Percentiles rank a stretch among this genome's conserved stretches.
Conservation (phyloP, 495 filamentous ascomycete genomes). For the Aspergillus diversus region DNA sequence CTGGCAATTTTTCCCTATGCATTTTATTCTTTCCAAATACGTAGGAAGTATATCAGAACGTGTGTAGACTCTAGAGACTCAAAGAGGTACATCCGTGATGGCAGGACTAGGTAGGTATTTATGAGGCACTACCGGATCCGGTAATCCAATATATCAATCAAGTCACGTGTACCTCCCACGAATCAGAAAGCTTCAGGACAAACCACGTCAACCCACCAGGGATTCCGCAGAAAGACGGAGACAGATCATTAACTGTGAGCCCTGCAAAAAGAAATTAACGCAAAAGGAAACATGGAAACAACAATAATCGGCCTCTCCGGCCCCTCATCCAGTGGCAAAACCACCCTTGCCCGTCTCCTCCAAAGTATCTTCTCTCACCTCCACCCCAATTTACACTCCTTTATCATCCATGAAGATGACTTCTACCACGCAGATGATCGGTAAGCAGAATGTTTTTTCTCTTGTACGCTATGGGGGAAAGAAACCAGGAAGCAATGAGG, state of each 20-base stretch:
- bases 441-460: slow-evolving; percentile 36
- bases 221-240: not conserved
- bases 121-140: slow-evolving; percentile 13
- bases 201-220: not conserved
- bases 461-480: too few relatives aligned
- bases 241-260: slow-evolving; percentile 1
- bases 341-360: slow-evolving; percentile 74
- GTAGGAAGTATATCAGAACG: too few relatives aligned
- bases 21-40: too few relatives aligned
- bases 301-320: slow-evolving; percentile 71
- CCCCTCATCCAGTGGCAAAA: slow-evolving; percentile 79
- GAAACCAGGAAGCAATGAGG: too few relatives aligned
- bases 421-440: slow-evolving; percentile 82
- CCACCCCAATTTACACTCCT: slow-evolving; percentile 45
- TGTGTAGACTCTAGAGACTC: too few relatives aligned
- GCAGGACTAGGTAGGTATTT: too few relatives aligned
- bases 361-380: slow-evolving; percentile 63
- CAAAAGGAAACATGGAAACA: slow-evolving; percentile 14
- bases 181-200: slow-evolving; percentile 1
- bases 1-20: too few relatives aligned
- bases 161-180: not conserved
- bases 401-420: slow-evolving; percentile 91
- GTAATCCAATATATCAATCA: not conserved
- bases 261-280: not conserved
- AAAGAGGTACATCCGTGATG: too few relatives aligned